Percentiles rank a stretch among this genome's conserved stretches.
Evolutionary conservation across 2,329 filamentous ascomycete species (phyloP).

Genomic region (Ilyonectria destructans): DNA sequence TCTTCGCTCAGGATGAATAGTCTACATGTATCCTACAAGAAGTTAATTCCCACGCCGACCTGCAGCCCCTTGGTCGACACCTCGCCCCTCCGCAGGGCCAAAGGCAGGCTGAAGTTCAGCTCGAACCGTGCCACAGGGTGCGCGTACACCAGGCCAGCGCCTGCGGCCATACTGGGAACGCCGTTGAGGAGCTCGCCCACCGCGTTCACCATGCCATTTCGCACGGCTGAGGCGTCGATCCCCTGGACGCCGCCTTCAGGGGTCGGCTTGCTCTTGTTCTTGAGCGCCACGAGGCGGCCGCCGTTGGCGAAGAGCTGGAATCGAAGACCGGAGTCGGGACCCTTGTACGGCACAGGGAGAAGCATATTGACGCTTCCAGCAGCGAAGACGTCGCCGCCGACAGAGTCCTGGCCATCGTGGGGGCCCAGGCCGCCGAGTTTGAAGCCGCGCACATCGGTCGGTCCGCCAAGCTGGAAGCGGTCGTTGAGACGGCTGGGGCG

Average conservation of each 20-base stretch:
- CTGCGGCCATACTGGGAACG: slow-evolving; percentile 87
- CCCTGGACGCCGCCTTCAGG: slow-evolving; percentile 53
- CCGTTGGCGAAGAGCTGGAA: slow-evolving; percentile 94
- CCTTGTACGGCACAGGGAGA: slow-evolving; percentile 86
- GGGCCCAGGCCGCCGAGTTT: slow-evolving; percentile 91
- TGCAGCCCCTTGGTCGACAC: slow-evolving; percentile 92
- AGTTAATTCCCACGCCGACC: slow-evolving; percentile 96
- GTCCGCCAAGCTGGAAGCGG: slow-evolving; percentile 94
- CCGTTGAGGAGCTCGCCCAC: slow-evolving; percentile 81
- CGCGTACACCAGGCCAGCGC: slow-evolving; percentile 93
- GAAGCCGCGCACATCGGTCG: slow-evolving; percentile 96
- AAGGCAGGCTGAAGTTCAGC: slow-evolving; percentile 92
- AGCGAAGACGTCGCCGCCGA: slow-evolving; percentile 93
- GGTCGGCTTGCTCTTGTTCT: slow-evolving; percentile 68
- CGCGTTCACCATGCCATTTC: slow-evolving; percentile 71
- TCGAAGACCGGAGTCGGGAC: slow-evolving; percentile 86
- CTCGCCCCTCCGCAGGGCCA: slow-evolving; percentile 87
- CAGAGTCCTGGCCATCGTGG: slow-evolving; percentile 86
- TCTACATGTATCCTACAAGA: slow-evolving; percentile 74
- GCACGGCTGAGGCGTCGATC: slow-evolving; percentile 63
- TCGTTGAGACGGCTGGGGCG: slow-evolving; percentile 89
- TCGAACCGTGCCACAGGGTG: slow-evolving; percentile 95
- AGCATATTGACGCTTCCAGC: slow-evolving; percentile 91
- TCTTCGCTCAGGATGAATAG: slow-evolving; percentile 9
- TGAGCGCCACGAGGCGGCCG: slow-evolving; percentile 86